Evolutionary conservation across 148 eudicot genomes (phyloP), one percentile per base, ranked within the genome.

Genomic region (Chenopodium formosanum): DNA sequence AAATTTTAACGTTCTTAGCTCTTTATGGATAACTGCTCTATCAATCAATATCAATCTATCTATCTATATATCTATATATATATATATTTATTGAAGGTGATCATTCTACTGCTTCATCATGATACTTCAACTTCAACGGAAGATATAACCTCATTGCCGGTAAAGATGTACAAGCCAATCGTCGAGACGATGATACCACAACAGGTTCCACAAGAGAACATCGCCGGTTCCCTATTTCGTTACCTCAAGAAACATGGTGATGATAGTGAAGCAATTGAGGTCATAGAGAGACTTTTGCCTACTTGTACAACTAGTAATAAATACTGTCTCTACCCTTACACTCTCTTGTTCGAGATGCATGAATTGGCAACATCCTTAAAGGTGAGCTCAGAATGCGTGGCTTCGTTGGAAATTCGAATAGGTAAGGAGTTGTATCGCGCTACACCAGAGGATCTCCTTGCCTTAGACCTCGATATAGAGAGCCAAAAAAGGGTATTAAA

Each of bases 381-480:
- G 9, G 90, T 93, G 1, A 71, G 73, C 56, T 31, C 65, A 1
- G 85, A 82, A 7, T 92, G 94, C 58, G 83, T 77, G 74, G 81
- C 80, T 25, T 87, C 90, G 22, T 58, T 91, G 12, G 97, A 92
- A 83, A 78, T 58, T n/a, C 88, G 94, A 70, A 86, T 92, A 0
- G 95, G 97, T 31, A 90, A 83, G 77, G 90, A 88, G 48, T 77
- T 94, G 29, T 91, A 91, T 53, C 80, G 63, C 13, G 89, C 88
- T 4, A 81, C 86, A 0, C 88, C 84, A 0, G 76, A 84, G 62
- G 95, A 94, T 84, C 87, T 94, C 67, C 79, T 90, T n/a, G 88
- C 90, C 94, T 52, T 81, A 79, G 79, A 82, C 73, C 83, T 40
- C 83, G 29, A 86, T 77, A 60, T 76, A 1, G 92, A 94, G 31